These are phyloP conservation scores for Plasmodium relictum DNA, from an alignment of 169 alveolate genomes.

Conservation along the genomic window DNA sequence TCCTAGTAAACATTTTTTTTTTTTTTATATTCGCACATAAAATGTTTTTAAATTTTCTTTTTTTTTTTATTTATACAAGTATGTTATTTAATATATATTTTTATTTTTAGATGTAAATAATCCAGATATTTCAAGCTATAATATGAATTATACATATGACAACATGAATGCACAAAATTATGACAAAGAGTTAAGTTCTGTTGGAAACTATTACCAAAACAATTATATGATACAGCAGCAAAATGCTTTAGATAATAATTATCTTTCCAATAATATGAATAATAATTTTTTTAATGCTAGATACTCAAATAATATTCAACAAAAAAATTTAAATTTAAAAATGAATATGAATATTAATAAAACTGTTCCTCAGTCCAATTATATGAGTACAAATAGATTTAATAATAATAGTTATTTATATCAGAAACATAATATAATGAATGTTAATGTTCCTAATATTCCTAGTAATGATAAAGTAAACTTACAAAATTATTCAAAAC, in stretches of 20 bases:
- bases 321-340: slow-evolving; percentile 12
- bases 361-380: slow-evolving; percentile 11
- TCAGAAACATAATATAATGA: slow-evolving; percentile 27
- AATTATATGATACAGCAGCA: slow-evolving; percentile 13
- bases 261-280: background rate
- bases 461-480: background rate
- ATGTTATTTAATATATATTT: background rate
- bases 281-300: slow-evolving; percentile 31
- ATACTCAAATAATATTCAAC: slow-evolving; percentile 13
- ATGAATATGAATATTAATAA: slow-evolving; percentile 2
- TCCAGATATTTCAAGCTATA: slow-evolving; percentile 27
- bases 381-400: slow-evolving; percentile 38
- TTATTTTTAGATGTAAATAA: slow-evolving; percentile 2
- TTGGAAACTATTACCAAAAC: slow-evolving; percentile 20
- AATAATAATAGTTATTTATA: slow-evolving; percentile 12
- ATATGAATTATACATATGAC: slow-evolving; percentile 22
- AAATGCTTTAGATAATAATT: slow-evolving; percentile 9
- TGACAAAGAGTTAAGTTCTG: slow-evolving; percentile 13
- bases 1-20: slow-evolving; percentile 26
- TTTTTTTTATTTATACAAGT: background rate
- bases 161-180: background rate
- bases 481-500: background rate
- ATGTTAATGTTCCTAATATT: background rate
- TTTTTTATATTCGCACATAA: background rate
- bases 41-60: background rate